phyloP scores from a whole-genome alignment of 1,284 basidiomycete species.

The Amylostereum areolatum region DNA sequence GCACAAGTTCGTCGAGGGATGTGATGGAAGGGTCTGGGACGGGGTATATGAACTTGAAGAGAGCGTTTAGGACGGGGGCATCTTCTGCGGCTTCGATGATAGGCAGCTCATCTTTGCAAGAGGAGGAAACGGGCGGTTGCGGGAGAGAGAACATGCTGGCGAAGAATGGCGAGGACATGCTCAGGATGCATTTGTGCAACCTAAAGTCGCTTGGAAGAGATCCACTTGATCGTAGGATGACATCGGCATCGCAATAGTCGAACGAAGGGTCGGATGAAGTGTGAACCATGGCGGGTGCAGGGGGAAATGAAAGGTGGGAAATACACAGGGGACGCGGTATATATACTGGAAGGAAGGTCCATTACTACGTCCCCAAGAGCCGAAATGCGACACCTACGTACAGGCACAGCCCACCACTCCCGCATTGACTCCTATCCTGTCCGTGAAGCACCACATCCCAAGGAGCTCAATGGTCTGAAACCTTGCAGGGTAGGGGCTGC shows the following conservation, averaged over 20 bases:
- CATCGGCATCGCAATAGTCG: conserved; percentile 39
- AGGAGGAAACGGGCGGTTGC: conserved; percentile 28
- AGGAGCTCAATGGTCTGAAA: no score
- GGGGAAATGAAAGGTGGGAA: no score
- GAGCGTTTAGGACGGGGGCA: conserved; percentile 33
- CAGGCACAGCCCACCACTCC: no score
- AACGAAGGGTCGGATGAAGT: no score
- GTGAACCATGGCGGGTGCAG: no score
- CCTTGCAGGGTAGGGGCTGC: no score
- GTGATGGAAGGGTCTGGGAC: conserved; percentile 23
- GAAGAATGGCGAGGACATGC: conserved; percentile 62
- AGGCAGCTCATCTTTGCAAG: conserved; percentile 24
- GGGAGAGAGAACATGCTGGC: conserved; percentile 63
- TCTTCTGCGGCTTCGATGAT: conserved; percentile 52
- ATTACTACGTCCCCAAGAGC: no score
- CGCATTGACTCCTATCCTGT: no score
- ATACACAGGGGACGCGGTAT: no score
- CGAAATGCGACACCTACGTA: no score
- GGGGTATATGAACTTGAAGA: conserved; percentile 49
- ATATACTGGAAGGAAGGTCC: no score
- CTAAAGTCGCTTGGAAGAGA: conserved; percentile 38
- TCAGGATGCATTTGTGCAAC: conserved; percentile 57
- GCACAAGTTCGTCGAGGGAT: conserved; percentile 46
- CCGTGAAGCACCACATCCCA: no score
- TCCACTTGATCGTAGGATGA: conserved; percentile 42